Percentiles rank a stretch among this genome's conserved stretches.
Conservation (phyloP, 139 green algal genomes). For the Chlorella sp. region DNA sequence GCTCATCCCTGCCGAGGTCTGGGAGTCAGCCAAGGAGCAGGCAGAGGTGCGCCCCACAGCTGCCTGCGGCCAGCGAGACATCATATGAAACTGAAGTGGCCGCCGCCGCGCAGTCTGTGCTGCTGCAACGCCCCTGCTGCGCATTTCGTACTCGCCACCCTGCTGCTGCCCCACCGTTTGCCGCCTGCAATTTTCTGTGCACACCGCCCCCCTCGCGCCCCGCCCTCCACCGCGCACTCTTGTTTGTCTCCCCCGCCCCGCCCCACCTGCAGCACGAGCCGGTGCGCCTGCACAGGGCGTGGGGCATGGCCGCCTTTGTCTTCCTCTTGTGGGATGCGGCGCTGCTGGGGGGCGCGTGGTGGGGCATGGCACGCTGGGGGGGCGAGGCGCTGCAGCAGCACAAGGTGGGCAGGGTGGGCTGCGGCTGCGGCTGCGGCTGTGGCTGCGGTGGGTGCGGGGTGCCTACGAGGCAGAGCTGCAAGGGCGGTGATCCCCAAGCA, state of each 20-base stretch:
- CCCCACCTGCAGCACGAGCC: conserved; percentile 25
- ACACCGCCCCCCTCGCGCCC: not conserved
- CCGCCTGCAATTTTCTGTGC: not conserved
- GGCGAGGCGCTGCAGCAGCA: not conserved
- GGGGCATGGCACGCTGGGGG: not conserved
- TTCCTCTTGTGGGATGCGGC: conserved; percentile 4
- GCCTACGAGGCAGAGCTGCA: not conserved
- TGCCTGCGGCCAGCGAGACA: not conserved
- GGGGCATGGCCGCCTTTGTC: conserved; percentile 15
- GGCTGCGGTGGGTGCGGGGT: not conserved
- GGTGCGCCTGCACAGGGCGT: conserved; percentile 18
- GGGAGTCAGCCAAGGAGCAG: not conserved
- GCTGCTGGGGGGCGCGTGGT: not conserved
- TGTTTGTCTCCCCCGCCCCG: not conserved
- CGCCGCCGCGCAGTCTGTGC: not conserved
- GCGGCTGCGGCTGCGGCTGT: not conserved
- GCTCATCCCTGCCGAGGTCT: conserved; percentile 7
- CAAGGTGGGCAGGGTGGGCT: not conserved
- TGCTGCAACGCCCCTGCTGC: not conserved
- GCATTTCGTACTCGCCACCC: not conserved
- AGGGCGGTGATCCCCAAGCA: no score
- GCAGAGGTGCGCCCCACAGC: conserved; percentile 12
- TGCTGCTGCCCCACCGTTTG: not conserved
- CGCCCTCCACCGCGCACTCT: not conserved
- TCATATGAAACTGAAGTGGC: not conserved